Evolutionary conservation across 495 filamentous ascomycete species (phyloP).

Genomic region (Penicillium ochrochloron): DNA sequence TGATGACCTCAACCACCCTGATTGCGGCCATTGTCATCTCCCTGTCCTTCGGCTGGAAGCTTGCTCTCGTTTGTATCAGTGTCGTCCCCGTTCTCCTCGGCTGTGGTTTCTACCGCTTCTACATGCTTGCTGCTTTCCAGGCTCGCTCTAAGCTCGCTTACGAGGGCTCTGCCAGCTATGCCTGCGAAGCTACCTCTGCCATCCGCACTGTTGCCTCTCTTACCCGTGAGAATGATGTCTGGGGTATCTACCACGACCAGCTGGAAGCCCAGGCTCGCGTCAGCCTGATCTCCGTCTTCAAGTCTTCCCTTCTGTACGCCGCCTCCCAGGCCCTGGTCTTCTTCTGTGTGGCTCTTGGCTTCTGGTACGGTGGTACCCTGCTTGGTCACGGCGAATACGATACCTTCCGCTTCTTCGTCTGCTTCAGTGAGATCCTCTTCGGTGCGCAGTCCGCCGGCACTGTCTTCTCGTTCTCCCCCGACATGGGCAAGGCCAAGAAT

Average conservation of each 20-base stretch:
- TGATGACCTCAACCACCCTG: slow-evolving; percentile 77
- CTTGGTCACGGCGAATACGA: slow-evolving; percentile 71
- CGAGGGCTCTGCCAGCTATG: slow-evolving; percentile 75
- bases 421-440: slow-evolving; percentile 79
- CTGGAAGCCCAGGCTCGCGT: slow-evolving; percentile 64
- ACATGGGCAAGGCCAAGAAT: slow-evolving; percentile 87
- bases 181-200: slow-evolving; percentile 87
- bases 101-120: slow-evolving; percentile 87
- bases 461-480: slow-evolving; percentile 82
- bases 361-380: slow-evolving; percentile 89
- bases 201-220: slow-evolving; percentile 94
- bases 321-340: slow-evolving; percentile 79
- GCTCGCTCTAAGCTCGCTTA: slow-evolving; percentile 71
- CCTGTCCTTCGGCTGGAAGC: slow-evolving; percentile 82
- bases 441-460: slow-evolving; percentile 85
- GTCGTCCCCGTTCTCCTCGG: slow-evolving; percentile 77
- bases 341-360: slow-evolving; percentile 83
- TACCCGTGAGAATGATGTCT: slow-evolving; percentile 81
- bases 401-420: slow-evolving; percentile 84
- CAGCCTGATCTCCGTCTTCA: slow-evolving; percentile 67
- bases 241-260: slow-evolving; percentile 69
- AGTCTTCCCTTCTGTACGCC: slow-evolving; percentile 76
- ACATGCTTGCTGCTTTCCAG: slow-evolving; percentile 78
- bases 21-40: slow-evolving; percentile 67
- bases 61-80: slow-evolving; percentile 80